phyloP scores from a whole-genome alignment of 23 red algal genomes.

The Gracilariopsis chorda region DNA sequence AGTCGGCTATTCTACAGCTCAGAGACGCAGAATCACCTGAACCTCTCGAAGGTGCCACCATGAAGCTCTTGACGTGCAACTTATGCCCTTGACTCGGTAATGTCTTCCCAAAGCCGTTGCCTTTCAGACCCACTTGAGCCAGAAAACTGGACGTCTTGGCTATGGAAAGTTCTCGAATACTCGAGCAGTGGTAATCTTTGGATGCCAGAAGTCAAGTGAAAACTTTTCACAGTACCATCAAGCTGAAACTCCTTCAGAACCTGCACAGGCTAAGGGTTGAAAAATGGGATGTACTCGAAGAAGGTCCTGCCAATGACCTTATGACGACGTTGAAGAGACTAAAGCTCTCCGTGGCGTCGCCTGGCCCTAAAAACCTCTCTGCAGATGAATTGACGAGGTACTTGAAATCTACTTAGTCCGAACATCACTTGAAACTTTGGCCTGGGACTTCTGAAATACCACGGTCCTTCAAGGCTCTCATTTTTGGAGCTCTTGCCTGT shows the following conservation, averaged over 20 bases:
- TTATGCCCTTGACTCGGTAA: background rate
- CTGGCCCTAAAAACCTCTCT: background rate
- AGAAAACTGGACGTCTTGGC: background rate
- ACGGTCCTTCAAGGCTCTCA: background rate
- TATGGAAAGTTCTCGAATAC: background rate
- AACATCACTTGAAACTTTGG: background rate
- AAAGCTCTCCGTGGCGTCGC: background rate
- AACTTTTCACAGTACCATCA: background rate
- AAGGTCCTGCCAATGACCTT: background rate
- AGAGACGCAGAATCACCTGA: background rate
- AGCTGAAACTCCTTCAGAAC: background rate
- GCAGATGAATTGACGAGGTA: background rate
- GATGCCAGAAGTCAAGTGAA: background rate
- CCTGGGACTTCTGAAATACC: background rate
- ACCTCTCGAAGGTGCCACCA: background rate
- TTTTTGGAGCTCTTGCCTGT: background rate
- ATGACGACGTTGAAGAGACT: background rate
- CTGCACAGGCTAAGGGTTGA: background rate
- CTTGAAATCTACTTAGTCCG: background rate
- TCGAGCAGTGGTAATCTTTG: background rate
- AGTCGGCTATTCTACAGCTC: background rate
- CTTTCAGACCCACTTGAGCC: background rate
- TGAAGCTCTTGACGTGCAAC: background rate
- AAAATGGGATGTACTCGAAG: background rate
- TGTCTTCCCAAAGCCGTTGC: background rate